phyloP scores from a whole-genome alignment of 2,329 filamentous ascomycete genomes.

The Aschersonia sp. region DNA sequence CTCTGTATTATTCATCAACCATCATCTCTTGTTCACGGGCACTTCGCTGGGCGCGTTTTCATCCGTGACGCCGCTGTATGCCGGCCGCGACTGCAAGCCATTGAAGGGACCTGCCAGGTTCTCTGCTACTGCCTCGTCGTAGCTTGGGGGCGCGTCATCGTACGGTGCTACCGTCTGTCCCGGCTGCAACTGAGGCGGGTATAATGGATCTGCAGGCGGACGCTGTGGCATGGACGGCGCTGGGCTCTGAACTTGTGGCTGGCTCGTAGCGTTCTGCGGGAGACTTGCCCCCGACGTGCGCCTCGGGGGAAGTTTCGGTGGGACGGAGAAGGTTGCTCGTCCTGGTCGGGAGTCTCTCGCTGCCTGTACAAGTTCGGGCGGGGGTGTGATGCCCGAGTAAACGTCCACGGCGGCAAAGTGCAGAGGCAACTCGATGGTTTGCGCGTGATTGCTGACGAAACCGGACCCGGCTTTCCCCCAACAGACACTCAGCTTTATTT shows the following conservation, averaged over 20 bases:
- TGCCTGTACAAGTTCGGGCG: conserved; percentile 58
- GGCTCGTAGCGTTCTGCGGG: conserved; percentile 6
- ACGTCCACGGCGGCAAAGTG: conserved; percentile 62
- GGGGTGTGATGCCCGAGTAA: conserved; percentile 78
- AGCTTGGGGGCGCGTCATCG: conserved; percentile 83
- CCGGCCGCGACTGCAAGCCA: conserved; percentile 43
- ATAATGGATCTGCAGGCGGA: conserved; percentile 32
- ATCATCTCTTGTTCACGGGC: conserved; percentile 24
- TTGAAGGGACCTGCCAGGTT: conserved; percentile 56
- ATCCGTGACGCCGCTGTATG: conserved; percentile 50
- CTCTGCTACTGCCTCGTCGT: conserved; percentile 83
- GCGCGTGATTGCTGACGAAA: conserved; percentile 18
- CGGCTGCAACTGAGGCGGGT: conserved; percentile 38
- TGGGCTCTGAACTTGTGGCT: conserved; percentile 8
- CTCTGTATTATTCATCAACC: not conserved
- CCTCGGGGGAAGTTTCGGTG: conserved; percentile 22
- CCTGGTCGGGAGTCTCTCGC: conserved; percentile 19
- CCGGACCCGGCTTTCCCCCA: conserved; percentile 45
- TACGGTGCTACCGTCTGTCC: conserved; percentile 29
- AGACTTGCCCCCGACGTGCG: conserved; percentile 11
- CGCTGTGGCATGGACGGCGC: conserved; percentile 11
- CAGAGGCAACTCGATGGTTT: conserved; percentile 66
- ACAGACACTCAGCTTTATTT: conserved; percentile 64
- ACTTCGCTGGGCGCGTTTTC: conserved; percentile 42
- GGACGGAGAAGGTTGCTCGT: conserved; percentile 19